Base-by-base conservation (phyloP, 768 basidiomycete genomes). In the Podaxis rugospora region DNA sequence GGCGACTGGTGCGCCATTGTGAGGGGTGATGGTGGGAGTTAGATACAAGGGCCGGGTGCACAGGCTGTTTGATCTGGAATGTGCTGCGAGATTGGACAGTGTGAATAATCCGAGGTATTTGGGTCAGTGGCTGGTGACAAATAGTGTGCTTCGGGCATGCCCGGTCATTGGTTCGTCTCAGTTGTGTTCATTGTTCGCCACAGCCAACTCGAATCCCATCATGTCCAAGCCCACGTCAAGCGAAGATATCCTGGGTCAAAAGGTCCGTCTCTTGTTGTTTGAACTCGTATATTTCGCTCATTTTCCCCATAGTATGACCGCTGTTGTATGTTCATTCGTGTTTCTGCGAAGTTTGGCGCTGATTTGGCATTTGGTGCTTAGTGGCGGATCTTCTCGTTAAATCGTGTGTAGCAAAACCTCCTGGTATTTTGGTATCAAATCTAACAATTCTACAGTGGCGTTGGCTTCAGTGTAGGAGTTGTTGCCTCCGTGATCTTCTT, bases 401-500 rank as follows among this genome's bases (percentile, higher is more conserved):
- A 77, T 83, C 90, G 92, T 94, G 70, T 67, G 87, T 51, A 21
- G 7, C 37, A 28, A 25, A 40, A 16, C 1, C 3, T 51, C 6
- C 21, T 14, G 7, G 5, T 23, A 3, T n/a, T 80, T 40, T 18
- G 6, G 6, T 18, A 1, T 50, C 18, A 27, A 44, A 32, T 52
- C 51, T 51, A 13, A 28, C 37, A 16, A 11, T 37, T 44, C 14
- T 62, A 18, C 72, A 94, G 92, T 55, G 92, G 92, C 54, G 84
- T 95, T 62, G 94, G 94, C 58, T 92, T 96, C 74, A 86, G 93
- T 69, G 87, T 84, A 39, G 94, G 94, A 63, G 90, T 96, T 64
- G 84, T 95, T 62, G 86, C 89, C 44, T 94, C 92, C 40, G 94
- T 95, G 65, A 84, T 96, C 66, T 80, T 95, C 73, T 95, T 96